Conservation (phyloP, 2,329 filamentous ascomycete genomes). For the Akanthomyces lecanii region DNA sequence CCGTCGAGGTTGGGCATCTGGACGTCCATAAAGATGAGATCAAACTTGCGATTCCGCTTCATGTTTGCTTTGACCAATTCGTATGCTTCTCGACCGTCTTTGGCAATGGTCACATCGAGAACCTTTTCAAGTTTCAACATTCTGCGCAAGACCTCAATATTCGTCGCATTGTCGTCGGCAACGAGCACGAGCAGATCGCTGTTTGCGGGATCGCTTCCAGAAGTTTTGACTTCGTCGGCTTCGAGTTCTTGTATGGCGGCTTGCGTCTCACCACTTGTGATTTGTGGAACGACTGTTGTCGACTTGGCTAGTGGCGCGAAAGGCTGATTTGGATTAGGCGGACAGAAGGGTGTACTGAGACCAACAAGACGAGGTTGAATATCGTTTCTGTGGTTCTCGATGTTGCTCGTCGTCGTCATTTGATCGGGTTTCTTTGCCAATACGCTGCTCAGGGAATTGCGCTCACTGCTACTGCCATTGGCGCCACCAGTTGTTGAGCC, state of each 20-base stretch:
- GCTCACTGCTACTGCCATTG: not conserved
- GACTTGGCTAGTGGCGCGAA: not conserved
- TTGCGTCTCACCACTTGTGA: slow-evolving; percentile 51
- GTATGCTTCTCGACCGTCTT: slow-evolving; percentile 81
- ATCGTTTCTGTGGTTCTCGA: slow-evolving; percentile 44
- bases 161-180: slow-evolving; percentile 64
- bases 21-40: slow-evolving; percentile 94
- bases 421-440: slow-evolving; percentile 5
- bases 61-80: slow-evolving; percentile 81
- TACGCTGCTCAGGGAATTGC: slow-evolving; percentile 11
- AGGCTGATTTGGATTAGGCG: slow-evolving; percentile 33
- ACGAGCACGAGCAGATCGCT: slow-evolving; percentile 76
- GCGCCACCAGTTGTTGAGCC: slow-evolving; percentile 9
- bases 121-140: slow-evolving; percentile 73
- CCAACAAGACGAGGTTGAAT: slow-evolving; percentile 75
- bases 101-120: slow-evolving; percentile 88
- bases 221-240: slow-evolving; percentile 56
- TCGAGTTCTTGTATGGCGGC: slow-evolving; percentile 62
- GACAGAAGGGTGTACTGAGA: slow-evolving; percentile 78
- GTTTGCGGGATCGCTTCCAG: slow-evolving; percentile 49
- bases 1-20: slow-evolving; percentile 94
- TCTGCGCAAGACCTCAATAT: slow-evolving; percentile 55
- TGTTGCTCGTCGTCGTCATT: slow-evolving; percentile 23
- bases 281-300: slow-evolving; percentile 20
- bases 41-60: slow-evolving; percentile 67